Conservation (phyloP, 2,329 filamentous ascomycete species). For the Venturia oleaginea region DNA sequence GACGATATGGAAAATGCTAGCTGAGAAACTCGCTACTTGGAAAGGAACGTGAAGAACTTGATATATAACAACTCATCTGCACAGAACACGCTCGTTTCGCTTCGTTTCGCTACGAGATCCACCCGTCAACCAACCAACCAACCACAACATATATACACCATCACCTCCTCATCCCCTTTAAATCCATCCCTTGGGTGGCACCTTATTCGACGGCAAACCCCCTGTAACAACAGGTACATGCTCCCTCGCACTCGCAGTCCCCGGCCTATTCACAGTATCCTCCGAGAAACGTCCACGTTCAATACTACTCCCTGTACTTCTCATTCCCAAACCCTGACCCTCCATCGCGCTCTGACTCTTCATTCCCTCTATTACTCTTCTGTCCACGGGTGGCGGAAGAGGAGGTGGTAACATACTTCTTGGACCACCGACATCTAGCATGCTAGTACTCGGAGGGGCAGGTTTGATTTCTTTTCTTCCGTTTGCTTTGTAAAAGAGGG, state of each 20-base stretch:
- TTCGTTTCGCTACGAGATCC: no score
- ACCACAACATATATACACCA: background rate
- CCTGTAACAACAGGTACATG: background rate
- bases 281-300: background rate
- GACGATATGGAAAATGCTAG: no score
- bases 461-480: slow-evolving; percentile 58
- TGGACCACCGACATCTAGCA: background rate
- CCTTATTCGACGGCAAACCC: background rate
- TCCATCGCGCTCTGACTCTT: background rate
- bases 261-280: background rate
- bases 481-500: slow-evolving; percentile 85
- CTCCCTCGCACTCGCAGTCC: background rate
- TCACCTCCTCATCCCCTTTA: background rate
- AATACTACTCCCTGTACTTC: background rate
- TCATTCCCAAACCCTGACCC: background rate
- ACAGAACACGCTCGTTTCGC: no score
- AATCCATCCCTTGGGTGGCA: background rate
- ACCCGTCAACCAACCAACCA: background rate
- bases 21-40: no score
- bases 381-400: background rate
- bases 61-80: no score
- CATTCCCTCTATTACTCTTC: background rate
- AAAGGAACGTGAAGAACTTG: no score
- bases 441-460: background rate
- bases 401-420: background rate